Evolutionary conservation across 2,329 filamentous ascomycete species (phyloP), one percentile per base, ranked within the genome.

Genomic region (Fusarium hostae): DNA sequence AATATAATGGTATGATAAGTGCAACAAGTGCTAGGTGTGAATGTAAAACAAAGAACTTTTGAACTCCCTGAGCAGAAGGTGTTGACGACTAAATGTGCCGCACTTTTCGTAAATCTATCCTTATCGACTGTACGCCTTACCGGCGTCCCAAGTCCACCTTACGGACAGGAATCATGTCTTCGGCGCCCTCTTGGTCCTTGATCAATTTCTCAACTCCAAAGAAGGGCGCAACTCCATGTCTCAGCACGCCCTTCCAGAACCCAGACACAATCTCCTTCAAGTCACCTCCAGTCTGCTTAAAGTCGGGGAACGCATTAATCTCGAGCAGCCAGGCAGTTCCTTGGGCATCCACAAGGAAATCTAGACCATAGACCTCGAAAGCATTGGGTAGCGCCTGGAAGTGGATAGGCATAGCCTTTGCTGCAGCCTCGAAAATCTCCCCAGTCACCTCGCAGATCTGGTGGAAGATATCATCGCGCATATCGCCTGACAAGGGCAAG

Each of bases 251-350:
- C 75, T 89, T 86, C 86, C 97, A 96, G 73, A 99, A 85, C 11
- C 90, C 92, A 24, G 85, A 88, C 28, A 99, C 91, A 43, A 98
- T 81, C 1, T 83, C 88, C 78, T 87, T 89, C 71, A 97, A 81
- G 62, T 92, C 91, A 1, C 94, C 94, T 12, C 96, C 96, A 20
- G 94, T 97, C 88, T 98, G 95, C 78, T 88, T 90, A 78, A 98
- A 98, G 83, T 99, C 96, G 13, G 96, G 96, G 82, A 97, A 99
- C 1, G 95, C 94, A 84, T 99, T 99, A 35, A 97, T 89, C 84
- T 99, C 96, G 62, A 99, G 84, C 77, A 99, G 80, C 90, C 91
- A 98, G 6, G 90, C 88, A 6, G 77, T 85, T 0, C 89, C 91
- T 12, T 79, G 76, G 1, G 79, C 86, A 76, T 94, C 93, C 13